Evolutionary conservation across 2,329 filamentous ascomycete genomes (phyloP).

Genomic region (Scytalidium lignicola): DNA sequence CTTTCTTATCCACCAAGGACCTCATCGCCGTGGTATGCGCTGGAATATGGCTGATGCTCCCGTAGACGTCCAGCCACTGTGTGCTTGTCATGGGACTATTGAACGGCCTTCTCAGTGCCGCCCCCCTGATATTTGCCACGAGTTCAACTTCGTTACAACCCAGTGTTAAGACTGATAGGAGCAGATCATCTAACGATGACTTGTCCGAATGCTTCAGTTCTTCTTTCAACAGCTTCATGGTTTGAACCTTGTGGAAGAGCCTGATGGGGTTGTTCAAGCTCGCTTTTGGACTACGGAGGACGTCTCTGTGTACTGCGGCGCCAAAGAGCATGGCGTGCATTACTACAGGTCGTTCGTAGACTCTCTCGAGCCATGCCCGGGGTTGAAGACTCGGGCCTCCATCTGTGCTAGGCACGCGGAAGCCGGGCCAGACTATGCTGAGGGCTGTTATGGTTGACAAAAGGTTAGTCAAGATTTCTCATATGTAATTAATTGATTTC

Average conservation of each 20-base stretch:
- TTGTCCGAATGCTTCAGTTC: slow-evolving; percentile 5
- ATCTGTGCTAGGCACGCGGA: slow-evolving; percentile 1
- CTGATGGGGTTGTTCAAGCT: slow-evolving; percentile 5
- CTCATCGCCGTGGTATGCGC: slow-evolving; percentile 7
- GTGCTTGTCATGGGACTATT: slow-evolving; percentile 5
- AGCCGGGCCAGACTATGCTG: slow-evolving; percentile 4
- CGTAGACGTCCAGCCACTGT: slow-evolving; percentile 14
- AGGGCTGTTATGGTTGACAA: slow-evolving; percentile 1
- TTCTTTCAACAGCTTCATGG: slow-evolving; percentile 7
- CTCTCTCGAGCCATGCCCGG: slow-evolving; percentile 5
- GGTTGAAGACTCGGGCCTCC: too few species aligned
- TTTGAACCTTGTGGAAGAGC: slow-evolving; percentile 9
- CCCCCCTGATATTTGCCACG: slow-evolving; percentile 1
- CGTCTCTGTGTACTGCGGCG: slow-evolving; percentile 5
- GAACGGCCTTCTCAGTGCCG: slow-evolving; percentile 7
- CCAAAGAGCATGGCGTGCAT: slow-evolving; percentile 9
- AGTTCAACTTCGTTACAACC: slow-evolving; percentile 8
- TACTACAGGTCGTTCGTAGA: slow-evolving; percentile 3
- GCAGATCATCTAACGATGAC: slow-evolving; percentile 6
- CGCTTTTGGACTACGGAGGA: slow-evolving; percentile 4
- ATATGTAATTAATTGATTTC: too few species aligned
- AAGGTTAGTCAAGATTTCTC: background rate
- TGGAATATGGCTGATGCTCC: slow-evolving; percentile 7
- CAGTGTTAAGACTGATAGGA: slow-evolving; percentile 7
- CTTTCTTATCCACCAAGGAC: slow-evolving; percentile 5